Base-by-base conservation (phyloP, 495 filamentous ascomycete species). In the Xylaria bambusicola region DNA sequence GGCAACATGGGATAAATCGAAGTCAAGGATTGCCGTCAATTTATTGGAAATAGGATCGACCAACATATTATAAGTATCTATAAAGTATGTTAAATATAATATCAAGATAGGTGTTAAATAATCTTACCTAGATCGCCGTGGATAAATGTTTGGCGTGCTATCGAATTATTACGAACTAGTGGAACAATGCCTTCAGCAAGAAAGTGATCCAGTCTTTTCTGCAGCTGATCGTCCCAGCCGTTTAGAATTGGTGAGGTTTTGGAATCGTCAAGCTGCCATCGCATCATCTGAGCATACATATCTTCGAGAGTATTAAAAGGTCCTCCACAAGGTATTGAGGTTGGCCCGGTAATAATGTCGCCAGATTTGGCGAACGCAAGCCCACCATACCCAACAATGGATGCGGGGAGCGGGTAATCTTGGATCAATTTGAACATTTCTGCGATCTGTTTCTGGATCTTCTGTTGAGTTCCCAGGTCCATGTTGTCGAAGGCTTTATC, bases 391-490 rank as follows among this genome's bases (percentile, higher is more conserved):
- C 51, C 58, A 24, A 36, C 12, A 33, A 62, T 40, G 36, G 44
- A 48, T 8, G 38, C 18, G 13, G 60, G 44, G 33, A 61, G 58
- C 17, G 51, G 29, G 29, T 40, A 58, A 52, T 49, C 56, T 40
- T 62, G 60, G 31, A 62, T 62, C 60, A 62, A 29, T 20, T 62
- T 62, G 60, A 62, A 62, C 26, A 62, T 40, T 17, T 57, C 20
- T n/a, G 53, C 60, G 42, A 62, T 49, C 50, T 62, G 60, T 20
- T 58, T 40, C n/a, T 56, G 31, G 5, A 62, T 50, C 41, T 50
- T 38, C 50, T 58, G 33, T 31, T 57, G 55, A 27, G 38, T 53
- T 56, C 20, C 31, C 45, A 20, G 17, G 15, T 44, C 33, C 20
- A 62, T 47, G 20, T 41, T 33, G 17, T 45, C 15, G n/a, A 62